Conservation (phyloP, 1,284 basidiomycete genomes). For the Boletus semigastroideus region DNA sequence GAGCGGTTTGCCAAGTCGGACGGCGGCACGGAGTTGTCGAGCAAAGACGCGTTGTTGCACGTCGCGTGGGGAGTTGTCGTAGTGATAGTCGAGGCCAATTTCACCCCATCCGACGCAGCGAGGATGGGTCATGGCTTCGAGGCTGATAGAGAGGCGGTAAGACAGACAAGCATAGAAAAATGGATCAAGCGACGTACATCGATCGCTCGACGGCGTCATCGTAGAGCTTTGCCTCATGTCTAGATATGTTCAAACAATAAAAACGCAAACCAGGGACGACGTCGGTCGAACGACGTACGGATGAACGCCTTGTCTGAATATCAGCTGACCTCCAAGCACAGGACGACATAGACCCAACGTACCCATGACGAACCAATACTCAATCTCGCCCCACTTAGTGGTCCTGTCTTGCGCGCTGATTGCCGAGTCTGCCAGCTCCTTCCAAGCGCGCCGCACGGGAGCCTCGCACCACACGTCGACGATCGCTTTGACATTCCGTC, state of each 20-base stretch:
- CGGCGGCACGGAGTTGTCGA: conserved; percentile 66
- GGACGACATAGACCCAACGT: conserved; percentile 15
- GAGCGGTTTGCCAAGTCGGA: conserved; percentile 66
- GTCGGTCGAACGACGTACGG: conserved; percentile 47
- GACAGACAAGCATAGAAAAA: neutral
- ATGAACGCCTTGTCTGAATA: conserved; percentile 61
- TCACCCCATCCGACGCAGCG: conserved; percentile 84
- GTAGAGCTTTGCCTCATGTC: conserved; percentile 72
- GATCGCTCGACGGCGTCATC: conserved; percentile 64
- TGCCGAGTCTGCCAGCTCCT: conserved; percentile 72
- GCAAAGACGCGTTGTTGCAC: conserved; percentile 64
- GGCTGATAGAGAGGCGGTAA: conserved; percentile 35
- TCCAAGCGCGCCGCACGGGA: conserved; percentile 60
- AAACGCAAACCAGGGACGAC: neutral
- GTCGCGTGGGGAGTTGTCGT: conserved; percentile 69
- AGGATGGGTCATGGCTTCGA: conserved; percentile 74
- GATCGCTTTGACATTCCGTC: conserved; percentile 58
- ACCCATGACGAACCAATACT: conserved; percentile 80
- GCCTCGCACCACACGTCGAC: conserved; percentile 87
- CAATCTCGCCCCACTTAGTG: conserved; percentile 58
- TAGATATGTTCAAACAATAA: conserved; percentile 23
- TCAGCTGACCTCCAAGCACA: neutral
- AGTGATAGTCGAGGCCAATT: conserved; percentile 83
- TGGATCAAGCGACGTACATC: conserved; percentile 50
- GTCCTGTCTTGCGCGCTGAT: conserved; percentile 47